Conservation (phyloP, 257 asterid genomes). For the Solanum chaucha region DNA sequence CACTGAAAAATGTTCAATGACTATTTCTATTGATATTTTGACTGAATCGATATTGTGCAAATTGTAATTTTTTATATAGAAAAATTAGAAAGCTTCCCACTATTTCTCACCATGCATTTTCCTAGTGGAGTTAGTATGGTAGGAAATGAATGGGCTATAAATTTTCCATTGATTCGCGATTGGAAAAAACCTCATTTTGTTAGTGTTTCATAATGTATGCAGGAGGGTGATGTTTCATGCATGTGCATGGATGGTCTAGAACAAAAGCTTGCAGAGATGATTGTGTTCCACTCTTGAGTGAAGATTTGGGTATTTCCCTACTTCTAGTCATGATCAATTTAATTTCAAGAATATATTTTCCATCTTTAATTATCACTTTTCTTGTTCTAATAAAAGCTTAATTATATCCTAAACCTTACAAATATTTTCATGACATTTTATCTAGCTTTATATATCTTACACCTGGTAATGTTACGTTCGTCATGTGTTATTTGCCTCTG, state of each 20-base stretch:
- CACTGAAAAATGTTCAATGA: background rate
- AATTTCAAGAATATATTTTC: background rate
- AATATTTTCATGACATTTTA: background rate
- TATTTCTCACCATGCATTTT: background rate
- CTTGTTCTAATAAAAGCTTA: background rate
- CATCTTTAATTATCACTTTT: background rate
- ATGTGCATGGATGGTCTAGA: background rate
- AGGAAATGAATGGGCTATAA: background rate
- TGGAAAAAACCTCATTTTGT: background rate
- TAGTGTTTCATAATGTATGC: background rate
- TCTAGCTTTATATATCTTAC: background rate
- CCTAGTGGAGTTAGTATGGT: background rate
- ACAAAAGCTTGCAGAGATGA: background rate
- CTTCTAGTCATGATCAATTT: background rate
- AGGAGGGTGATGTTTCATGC: background rate
- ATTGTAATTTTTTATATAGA: too few species aligned
- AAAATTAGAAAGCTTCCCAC: background rate
- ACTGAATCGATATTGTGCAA: background rate
- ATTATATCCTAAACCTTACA: background rate
- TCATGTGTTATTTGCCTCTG: background rate
- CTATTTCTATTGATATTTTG: background rate
- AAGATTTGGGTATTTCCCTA: background rate
- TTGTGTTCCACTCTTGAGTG: background rate
- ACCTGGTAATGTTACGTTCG: background rate
- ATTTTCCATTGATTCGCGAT: too few species aligned